Evolutionary conservation across 768 basidiomycete species (phyloP).

Genomic region (Cystobasidium ongulense): DNA sequence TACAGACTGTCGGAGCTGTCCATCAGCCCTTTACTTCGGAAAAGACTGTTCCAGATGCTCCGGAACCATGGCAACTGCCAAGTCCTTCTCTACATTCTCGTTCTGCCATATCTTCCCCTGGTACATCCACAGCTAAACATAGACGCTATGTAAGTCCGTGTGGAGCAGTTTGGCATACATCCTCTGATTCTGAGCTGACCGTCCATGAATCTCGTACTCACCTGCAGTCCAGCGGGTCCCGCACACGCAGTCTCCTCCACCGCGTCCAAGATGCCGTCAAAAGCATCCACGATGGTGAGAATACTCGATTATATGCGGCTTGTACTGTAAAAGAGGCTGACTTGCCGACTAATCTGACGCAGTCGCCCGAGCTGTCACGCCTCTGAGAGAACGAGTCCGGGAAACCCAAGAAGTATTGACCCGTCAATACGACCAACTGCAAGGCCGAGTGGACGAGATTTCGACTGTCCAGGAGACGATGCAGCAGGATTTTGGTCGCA

Average conservation of each 20-base stretch:
- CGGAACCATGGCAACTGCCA: background rate
- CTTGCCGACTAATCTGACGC: background rate
- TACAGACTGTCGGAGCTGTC: background rate
- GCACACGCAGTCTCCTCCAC: background rate
- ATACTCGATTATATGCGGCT: background rate
- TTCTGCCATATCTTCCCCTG: background rate
- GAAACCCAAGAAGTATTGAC: background rate
- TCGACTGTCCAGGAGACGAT: background rate
- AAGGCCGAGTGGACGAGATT: background rate
- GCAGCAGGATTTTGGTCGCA: background rate
- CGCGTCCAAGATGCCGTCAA: background rate
- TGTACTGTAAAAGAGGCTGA: too few relatives aligned
- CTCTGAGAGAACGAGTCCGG: background rate
- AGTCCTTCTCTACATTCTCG: background rate
- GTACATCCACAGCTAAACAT: background rate
- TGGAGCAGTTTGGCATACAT: too few relatives aligned
- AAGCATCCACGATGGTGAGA: constrained; percentile 1
- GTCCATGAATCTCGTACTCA: too few relatives aligned
- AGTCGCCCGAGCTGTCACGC: background rate
- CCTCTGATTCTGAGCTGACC: too few relatives aligned
- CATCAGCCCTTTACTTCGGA: background rate
- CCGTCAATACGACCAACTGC: background rate
- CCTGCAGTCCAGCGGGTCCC: background rate
- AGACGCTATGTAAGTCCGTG: background rate
- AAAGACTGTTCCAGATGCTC: background rate